Evolutionary conservation across 108 stramenopile genomes (phyloP).

Genomic region (Cyclotella kingstonii): DNA sequence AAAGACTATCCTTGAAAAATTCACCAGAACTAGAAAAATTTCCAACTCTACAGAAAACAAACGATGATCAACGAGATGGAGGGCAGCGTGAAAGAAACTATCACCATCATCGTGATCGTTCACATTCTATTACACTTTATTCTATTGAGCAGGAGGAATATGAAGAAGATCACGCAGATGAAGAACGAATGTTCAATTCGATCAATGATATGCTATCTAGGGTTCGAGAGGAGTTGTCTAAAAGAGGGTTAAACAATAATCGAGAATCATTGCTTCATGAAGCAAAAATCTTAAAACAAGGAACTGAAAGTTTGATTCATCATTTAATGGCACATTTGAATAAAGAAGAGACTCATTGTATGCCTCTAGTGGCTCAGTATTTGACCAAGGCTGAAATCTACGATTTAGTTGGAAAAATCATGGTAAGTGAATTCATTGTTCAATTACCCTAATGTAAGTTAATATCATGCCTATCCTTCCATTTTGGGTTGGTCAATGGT

Average conservation of each 20-base stretch:
- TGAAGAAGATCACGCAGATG: slow-evolving; percentile 92
- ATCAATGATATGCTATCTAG: slow-evolving; percentile 66
- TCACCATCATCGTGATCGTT: slow-evolving; percentile 27
- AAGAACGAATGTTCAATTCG: slow-evolving; percentile 84
- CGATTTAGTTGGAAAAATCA: slow-evolving; percentile 86
- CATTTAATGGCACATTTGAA: slow-evolving; percentile 82
- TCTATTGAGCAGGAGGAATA: slow-evolving; percentile 84
- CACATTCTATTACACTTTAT: slow-evolving; percentile 35
- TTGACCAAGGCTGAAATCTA: slow-evolving; percentile 80
- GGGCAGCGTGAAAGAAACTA: background rate
- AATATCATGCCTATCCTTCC: background rate
- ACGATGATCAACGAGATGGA: background rate
- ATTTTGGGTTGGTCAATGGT: background rate
- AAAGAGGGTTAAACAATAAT: slow-evolving; percentile 15
- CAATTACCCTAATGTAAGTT: background rate
- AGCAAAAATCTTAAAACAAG: slow-evolving; percentile 50
- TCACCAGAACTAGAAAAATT: too few species aligned
- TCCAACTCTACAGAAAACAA: slow-evolving; percentile 11
- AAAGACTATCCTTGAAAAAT: background rate
- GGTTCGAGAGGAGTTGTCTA: slow-evolving; percentile 49
- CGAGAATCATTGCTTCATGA: slow-evolving; percentile 37
- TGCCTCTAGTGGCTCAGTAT: slow-evolving; percentile 84
- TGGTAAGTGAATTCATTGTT: slow-evolving; percentile 34
- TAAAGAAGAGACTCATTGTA: slow-evolving; percentile 87
- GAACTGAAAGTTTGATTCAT: slow-evolving; percentile 48